Conservation (phyloP, 2,329 filamentous ascomycete species). For the Zalaria sp. region DNA sequence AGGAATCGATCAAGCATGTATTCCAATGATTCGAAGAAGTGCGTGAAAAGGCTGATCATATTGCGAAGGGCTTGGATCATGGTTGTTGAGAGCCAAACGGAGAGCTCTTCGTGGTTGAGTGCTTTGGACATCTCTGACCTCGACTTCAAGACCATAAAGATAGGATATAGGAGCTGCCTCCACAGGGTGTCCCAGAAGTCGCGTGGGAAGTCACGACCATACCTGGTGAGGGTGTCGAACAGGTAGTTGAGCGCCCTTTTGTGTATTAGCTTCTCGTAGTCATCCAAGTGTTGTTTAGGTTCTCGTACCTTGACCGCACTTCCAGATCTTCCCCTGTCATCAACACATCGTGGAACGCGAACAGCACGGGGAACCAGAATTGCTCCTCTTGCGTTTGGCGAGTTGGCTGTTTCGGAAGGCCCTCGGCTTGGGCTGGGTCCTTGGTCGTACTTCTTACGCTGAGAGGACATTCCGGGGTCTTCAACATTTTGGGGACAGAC, state of each 20-base stretch:
- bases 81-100: conserved; percentile 96
- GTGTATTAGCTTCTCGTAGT: conserved; percentile 1
- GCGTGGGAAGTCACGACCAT: conserved; percentile 78
- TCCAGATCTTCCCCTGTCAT: conserved; percentile 99
- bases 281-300: not conserved
- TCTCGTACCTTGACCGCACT: conserved; percentile 53
- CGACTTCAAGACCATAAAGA: conserved; percentile 95
- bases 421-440: conserved; percentile 32
- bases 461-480: conserved; percentile 86
- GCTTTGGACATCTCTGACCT: conserved; percentile 94
- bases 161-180: conserved; percentile 92
- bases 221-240: conserved; percentile 81
- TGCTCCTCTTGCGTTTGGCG: conserved; percentile 89
- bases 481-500: conserved; percentile 86
- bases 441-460: conserved; percentile 48
- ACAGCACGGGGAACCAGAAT: conserved; percentile 96
- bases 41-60: conserved; percentile 97
- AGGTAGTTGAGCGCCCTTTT: conserved; percentile 75
- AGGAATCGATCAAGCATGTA: conserved; percentile 98
- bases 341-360: conserved; percentile 95
- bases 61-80: conserved; percentile 98
- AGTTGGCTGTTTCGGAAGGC: conserved; percentile 47
- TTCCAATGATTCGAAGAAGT: conserved; percentile 91
- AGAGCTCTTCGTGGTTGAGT: conserved; percentile 88
- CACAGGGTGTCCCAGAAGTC: conserved; percentile 99